Base-by-base conservation (phyloP, 805 yeast genomes). In the Saccharomycopsis lassenensis region DNA sequence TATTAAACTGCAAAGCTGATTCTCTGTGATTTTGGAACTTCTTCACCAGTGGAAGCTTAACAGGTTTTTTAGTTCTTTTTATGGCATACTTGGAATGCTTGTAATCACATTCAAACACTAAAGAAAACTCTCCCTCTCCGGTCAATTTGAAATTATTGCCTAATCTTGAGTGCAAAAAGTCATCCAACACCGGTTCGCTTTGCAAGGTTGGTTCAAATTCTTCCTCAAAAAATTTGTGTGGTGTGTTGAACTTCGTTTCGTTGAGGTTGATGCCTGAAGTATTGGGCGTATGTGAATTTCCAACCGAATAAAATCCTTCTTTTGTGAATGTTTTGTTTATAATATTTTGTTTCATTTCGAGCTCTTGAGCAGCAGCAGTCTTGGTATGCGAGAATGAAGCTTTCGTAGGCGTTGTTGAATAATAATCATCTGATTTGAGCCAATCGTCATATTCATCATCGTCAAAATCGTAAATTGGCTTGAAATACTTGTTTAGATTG, bases 41-140 rank as follows among this genome's bases (percentile, higher is more conserved):
- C 15, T 25, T 33, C 16, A 36, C 36, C 5, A 15, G 12, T 5
- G 23, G 19, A 7, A 21, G 6, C 23, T 31, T 32, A 8, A 35
- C 29, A 15, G 33, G 39, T 15, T 28, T 71, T 50, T 80, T 84
- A 19, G 91, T 74, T 41, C 94, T 67, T 57, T 91, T 91, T 36
- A 91, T 91, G 0, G 97, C 97, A 55, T 76, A 85, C 49, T 73
- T 56, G 4, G 11, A 25, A 37, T 67, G 65, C 42, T 76, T 75
- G 50, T 75, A 80, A 12, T 74, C 67, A 32, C 89, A 89, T 43
- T 82, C 83, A 56, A 75, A 91, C 12, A 93, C 98, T 16, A 74
- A 62, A 2, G 95, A 85, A 51, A 91, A 91, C 55, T 85, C 94
- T 16, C 98, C 97, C 24, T 69, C 63, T 2, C 95, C 95, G 19